phyloP scores from a whole-genome alignment of 768 basidiomycete species.

The Porpolomopsis calyptriformis region DNA sequence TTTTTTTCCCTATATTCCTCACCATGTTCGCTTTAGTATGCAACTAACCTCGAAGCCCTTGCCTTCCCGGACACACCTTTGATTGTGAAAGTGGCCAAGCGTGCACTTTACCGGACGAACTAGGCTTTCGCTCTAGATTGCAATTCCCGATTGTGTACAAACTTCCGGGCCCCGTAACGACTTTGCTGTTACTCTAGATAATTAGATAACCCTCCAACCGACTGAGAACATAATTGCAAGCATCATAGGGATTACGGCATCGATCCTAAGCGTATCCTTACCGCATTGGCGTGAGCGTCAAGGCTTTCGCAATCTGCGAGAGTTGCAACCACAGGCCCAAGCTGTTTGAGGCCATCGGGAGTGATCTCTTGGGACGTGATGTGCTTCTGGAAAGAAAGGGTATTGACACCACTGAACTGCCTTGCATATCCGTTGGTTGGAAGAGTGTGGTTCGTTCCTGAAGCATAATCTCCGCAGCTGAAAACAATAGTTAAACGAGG shows the following conservation, averaged over 20 bases:
- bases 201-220: background rate
- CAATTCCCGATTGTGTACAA: background rate
- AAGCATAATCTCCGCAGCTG: slow-evolving; percentile 97
- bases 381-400: slow-evolving; percentile 94
- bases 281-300: slow-evolving; percentile 92
- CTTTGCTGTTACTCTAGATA: background rate
- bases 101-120: slow-evolving; percentile 83
- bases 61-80: slow-evolving; percentile 90
- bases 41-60: slow-evolving; percentile 76
- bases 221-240: no score
- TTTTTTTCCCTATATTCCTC: slow-evolving; percentile 4
- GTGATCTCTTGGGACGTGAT: slow-evolving; percentile 96
- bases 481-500: slow-evolving; percentile 4
- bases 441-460: slow-evolving; percentile 96
- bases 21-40: slow-evolving; percentile 48
- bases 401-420: slow-evolving; percentile 98
- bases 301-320: slow-evolving; percentile 93
- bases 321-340: slow-evolving; percentile 83
- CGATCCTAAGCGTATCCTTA: slow-evolving; percentile 61
- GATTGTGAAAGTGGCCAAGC: slow-evolving; percentile 91
- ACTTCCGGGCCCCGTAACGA: no score
- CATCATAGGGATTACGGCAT: slow-evolving; percentile 1
- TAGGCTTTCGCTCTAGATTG: slow-evolving; percentile 25
- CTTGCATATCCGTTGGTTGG: slow-evolving; percentile 95
- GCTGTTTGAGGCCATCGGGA: slow-evolving; percentile 52